phyloP scores from a whole-genome alignment of 495 filamentous ascomycete species.

The Penicillium ochrochloron region DNA sequence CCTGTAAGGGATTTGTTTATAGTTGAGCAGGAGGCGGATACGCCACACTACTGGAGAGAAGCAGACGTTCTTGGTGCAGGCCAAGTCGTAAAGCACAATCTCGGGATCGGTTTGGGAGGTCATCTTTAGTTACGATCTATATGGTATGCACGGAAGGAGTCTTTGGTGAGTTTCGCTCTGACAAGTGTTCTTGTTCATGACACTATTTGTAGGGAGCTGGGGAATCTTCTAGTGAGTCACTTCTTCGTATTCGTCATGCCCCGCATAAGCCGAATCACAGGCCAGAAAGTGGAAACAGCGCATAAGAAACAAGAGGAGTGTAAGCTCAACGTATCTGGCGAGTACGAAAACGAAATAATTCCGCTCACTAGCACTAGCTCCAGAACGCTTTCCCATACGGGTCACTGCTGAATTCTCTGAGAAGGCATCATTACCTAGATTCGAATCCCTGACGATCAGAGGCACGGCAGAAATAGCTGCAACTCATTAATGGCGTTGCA shows the following conservation, averaged over 20 bases:
- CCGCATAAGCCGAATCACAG: neutral
- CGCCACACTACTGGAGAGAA: constrained; percentile 50
- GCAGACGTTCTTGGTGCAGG: constrained; percentile 43
- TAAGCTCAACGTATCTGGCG: neutral
- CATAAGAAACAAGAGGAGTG: neutral
- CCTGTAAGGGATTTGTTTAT: constrained; percentile 44
- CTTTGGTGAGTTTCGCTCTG: neutral
- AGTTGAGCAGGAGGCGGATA: constrained; percentile 51
- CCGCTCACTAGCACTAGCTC: neutral
- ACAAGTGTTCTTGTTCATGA: neutral
- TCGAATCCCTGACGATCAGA: neutral
- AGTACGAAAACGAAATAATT: neutral
- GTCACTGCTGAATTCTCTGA: neutral
- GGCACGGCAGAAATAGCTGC: neutral
- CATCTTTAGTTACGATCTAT: constrained; percentile 26
- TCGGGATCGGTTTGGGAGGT: constrained; percentile 34
- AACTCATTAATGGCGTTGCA: constrained; percentile 6
- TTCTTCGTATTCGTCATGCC: neutral
- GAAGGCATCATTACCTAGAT: no score
- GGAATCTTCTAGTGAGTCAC: neutral
- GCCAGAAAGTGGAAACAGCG: neutral
- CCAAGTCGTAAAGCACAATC: constrained; percentile 48
- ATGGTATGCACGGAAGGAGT: neutral
- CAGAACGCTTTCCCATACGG: neutral
- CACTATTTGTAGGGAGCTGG: neutral